Percentiles rank a stretch among this genome's conserved stretches.
Evolutionary conservation across 2,329 filamentous ascomycete genomes (phyloP).

Genomic region (Graphiopsis chlorocephala): DNA sequence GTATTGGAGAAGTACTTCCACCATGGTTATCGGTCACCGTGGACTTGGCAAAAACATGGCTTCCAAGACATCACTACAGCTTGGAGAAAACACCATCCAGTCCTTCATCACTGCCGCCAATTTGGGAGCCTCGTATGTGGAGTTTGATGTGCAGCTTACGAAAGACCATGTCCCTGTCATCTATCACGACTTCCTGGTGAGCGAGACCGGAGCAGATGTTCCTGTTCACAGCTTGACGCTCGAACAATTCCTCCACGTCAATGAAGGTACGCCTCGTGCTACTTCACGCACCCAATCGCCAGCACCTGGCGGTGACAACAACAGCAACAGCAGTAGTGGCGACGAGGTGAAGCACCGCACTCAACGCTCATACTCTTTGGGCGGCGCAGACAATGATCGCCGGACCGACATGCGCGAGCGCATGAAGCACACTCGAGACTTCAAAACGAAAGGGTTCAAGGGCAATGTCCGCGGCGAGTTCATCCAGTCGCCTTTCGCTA

Average conservation of each 20-base stretch:
- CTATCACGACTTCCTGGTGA: slow-evolving; percentile 97
- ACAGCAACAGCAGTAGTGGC: slow-evolving; percentile 21
- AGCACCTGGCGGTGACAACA: slow-evolving; percentile 9
- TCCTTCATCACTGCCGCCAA: slow-evolving; percentile 97
- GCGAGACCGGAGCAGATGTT: slow-evolving; percentile 94
- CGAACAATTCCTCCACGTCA: slow-evolving; percentile 92
- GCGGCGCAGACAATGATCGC: slow-evolving; percentile 43
- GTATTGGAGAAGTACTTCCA: slow-evolving; percentile 92
- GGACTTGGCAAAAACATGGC: slow-evolving; percentile 87
- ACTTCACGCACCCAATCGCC: slow-evolving; percentile 50
- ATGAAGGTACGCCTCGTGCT: slow-evolving; percentile 49
- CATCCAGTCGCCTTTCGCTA: slow-evolving; percentile 94
- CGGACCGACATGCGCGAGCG: slow-evolving; percentile 67
- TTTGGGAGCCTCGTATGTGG: slow-evolving; percentile 72
- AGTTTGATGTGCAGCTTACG: slow-evolving; percentile 91
- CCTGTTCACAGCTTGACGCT: slow-evolving; percentile 92
- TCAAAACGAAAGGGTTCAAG: slow-evolving; percentile 93
- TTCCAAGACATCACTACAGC: slow-evolving; percentile 79
- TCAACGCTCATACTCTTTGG: slow-evolving; percentile 59
- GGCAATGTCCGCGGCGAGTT: slow-evolving; percentile 90
- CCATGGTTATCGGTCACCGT: slow-evolving; percentile 74
- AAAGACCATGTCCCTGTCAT: slow-evolving; percentile 98
- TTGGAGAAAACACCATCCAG: slow-evolving; percentile 92
- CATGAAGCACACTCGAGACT: slow-evolving; percentile 96
- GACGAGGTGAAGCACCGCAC: background rate